Evolutionary conservation across 129 eudicot genomes (phyloP).

Genomic region (carrot (Daucus carota)): DNA sequence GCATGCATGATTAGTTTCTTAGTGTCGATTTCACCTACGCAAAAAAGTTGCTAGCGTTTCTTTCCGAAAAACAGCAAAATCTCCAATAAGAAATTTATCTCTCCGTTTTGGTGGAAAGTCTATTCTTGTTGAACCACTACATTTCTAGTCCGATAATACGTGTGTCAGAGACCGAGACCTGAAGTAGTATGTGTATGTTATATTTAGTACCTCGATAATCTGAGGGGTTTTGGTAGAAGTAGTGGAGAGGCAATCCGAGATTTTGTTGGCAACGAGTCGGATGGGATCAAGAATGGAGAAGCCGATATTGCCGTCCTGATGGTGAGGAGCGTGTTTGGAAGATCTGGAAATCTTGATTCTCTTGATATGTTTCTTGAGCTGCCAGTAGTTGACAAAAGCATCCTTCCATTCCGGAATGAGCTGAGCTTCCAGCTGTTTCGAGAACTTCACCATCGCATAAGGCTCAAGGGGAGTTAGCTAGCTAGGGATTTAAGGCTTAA

Average conservation of each 20-base stretch:
- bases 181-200: too few relatives aligned
- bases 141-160: not conserved
- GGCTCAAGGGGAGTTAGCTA: too few relatives aligned
- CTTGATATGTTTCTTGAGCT: constrained; percentile 83
- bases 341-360: constrained; percentile 56
- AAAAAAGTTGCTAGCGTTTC: not conserved
- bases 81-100: not conserved
- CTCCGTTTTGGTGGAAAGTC: not conserved
- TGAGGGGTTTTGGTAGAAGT: constrained; percentile 17
- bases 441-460: constrained; percentile 79
- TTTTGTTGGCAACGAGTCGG: constrained; percentile 24
- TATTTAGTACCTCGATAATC: constrained; percentile 16
- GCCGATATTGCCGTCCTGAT: constrained; percentile 34
- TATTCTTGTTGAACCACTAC: not conserved
- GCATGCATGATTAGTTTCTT: not conserved
- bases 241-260: constrained; percentile 10
- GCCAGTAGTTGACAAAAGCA: constrained; percentile 89
- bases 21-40: not conserved
- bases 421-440: constrained; percentile 92
- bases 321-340: constrained; percentile 16
- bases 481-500: too few relatives aligned
- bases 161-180: too few relatives aligned
- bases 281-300: constrained; percentile 60
- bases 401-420: constrained; percentile 98
- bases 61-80: not conserved